Evolutionary conservation across 768 basidiomycete species (phyloP).

Genomic region (Pisolithus tinctorius): DNA sequence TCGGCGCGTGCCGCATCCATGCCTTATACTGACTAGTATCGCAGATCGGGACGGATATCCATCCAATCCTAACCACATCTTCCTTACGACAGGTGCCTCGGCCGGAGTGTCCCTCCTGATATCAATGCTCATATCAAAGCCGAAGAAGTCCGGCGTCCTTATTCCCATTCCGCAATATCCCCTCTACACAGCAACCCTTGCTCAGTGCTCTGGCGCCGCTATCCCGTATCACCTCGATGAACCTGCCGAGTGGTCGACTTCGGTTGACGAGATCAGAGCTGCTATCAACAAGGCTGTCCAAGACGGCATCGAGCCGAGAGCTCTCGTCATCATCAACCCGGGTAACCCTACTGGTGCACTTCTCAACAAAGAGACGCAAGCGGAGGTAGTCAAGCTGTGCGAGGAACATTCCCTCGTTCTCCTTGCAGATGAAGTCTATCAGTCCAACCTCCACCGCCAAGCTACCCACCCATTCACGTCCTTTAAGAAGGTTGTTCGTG

Average conservation of each 20-base stretch:
- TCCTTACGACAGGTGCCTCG: conserved; percentile 92
- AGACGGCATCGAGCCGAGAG: conserved; percentile 63
- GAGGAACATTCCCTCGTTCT: conserved; percentile 81
- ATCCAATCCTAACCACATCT: conserved; percentile 77
- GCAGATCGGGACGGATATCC: conserved; percentile 88
- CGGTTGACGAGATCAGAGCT: conserved; percentile 54
- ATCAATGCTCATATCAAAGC: conserved; percentile 66
- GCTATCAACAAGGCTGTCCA: conserved; percentile 60
- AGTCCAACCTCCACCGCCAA: conserved; percentile 77
- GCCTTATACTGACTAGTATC: not conserved
- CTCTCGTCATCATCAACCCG: conserved; percentile 96
- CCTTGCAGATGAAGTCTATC: conserved; percentile 98
- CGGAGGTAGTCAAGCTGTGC: conserved; percentile 73
- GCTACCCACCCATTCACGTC: conserved; percentile 73
- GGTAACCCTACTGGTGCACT: conserved; percentile 95
- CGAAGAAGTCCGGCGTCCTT: conserved; percentile 62
- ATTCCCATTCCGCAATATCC: conserved; percentile 99
- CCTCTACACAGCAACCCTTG: conserved; percentile 91
- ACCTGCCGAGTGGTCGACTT: conserved; percentile 74
- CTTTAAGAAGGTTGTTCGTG: conserved; percentile 83
- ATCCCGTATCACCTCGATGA: conserved; percentile 91
- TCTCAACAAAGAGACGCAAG: conserved; percentile 65
- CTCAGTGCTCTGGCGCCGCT: conserved; percentile 71
- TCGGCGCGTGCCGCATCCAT: not conserved
- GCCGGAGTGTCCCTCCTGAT: conserved; percentile 87